phyloP scores from a whole-genome alignment of 163 green algal species.

The Scenedesmus sp. region DNA sequence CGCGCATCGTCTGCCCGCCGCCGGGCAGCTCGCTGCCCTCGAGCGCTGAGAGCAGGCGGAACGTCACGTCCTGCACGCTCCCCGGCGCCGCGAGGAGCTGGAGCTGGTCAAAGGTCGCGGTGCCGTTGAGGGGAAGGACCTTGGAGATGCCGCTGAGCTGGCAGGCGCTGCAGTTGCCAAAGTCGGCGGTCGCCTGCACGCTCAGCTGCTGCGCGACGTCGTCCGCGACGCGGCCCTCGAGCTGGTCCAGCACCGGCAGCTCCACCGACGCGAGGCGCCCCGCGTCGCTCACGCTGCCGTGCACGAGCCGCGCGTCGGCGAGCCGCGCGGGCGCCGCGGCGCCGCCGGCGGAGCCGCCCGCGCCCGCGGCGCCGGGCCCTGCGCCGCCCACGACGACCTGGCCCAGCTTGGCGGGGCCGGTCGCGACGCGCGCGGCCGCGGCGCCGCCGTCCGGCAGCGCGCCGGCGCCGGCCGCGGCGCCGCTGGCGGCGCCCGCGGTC shows the following conservation, averaged over 20 bases:
- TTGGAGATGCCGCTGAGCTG: conserved; percentile 23
- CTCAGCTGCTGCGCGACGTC: conserved; percentile 27
- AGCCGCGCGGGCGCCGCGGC: not conserved
- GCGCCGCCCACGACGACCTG: no score
- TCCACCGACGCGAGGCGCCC: not conserved
- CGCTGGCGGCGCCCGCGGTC: no score
- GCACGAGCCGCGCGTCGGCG: not conserved
- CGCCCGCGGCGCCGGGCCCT: not conserved
- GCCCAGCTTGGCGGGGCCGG: conserved; percentile 13
- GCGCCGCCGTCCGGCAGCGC: not conserved
- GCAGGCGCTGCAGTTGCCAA: conserved; percentile 30
- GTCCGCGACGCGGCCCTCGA: not conserved
- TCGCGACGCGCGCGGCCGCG: conserved; percentile 10
- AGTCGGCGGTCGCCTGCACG: conserved; percentile 23
- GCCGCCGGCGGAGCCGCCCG: no score
- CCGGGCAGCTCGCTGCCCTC: conserved; percentile 10
- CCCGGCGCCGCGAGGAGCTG: conserved; percentile 8
- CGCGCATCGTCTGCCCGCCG: not conserved
- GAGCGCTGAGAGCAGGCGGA: conserved; percentile 14
- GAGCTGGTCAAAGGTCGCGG: conserved; percentile 24
- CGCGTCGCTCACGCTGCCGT: not conserved
- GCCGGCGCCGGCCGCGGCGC: not conserved
- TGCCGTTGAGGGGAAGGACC: conserved; percentile 28
- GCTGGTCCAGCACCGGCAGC: conserved; percentile 26
- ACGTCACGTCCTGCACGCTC: conserved; percentile 14